These are phyloP conservation scores for Agaricus subrufescens DNA, from an alignment of 768 basidiomycete genomes.

Conservation along the genomic window DNA sequence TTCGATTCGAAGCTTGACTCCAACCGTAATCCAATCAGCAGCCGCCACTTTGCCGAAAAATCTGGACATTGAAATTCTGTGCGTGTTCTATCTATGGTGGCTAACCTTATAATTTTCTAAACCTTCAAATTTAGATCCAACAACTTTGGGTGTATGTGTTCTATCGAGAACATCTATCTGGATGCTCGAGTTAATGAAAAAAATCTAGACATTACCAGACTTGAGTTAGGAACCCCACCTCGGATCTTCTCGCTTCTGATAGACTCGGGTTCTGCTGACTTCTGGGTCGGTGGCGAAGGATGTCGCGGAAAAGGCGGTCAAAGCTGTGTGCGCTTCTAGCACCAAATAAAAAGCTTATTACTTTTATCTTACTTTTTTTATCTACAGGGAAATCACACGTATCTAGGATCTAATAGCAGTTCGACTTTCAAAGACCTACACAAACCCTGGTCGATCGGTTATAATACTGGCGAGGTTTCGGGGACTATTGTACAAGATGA, in stretches of 20 bases:
- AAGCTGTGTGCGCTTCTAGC: slow-evolving; percentile 19
- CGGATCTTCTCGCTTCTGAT: slow-evolving; percentile 45
- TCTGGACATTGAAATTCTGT: slow-evolving; percentile 56
- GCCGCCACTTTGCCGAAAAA: slow-evolving; percentile 24
- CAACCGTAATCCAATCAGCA: slow-evolving; percentile 1
- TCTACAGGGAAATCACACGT: slow-evolving; percentile 31
- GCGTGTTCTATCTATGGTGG: slow-evolving; percentile 24
- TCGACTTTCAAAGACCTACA: slow-evolving; percentile 50
- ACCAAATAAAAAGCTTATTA: too few relatives aligned
- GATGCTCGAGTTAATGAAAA: neutral
- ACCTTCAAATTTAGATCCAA: neutral
- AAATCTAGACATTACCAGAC: slow-evolving; percentile 22
- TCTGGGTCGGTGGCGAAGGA: slow-evolving; percentile 49
- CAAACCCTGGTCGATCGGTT: slow-evolving; percentile 41
- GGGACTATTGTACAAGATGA: slow-evolving; percentile 57
- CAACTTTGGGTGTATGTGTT: slow-evolving; percentile 1
- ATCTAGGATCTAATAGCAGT: slow-evolving; percentile 54
- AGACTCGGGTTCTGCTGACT: slow-evolving; percentile 61
- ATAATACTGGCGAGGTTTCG: slow-evolving; percentile 52
- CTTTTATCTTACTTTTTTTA: neutral
- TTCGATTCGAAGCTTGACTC: neutral
- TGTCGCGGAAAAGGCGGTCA: slow-evolving; percentile 31
- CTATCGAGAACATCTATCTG: too few relatives aligned
- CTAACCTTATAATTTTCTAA: slow-evolving; percentile 12
- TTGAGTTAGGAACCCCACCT: slow-evolving; percentile 44